A percentile compares a stretch with the other conserved stretches of the same genome.
Conservation (phyloP, 2,329 filamentous ascomycete genomes). For the Fusarium paranaense region DNA sequence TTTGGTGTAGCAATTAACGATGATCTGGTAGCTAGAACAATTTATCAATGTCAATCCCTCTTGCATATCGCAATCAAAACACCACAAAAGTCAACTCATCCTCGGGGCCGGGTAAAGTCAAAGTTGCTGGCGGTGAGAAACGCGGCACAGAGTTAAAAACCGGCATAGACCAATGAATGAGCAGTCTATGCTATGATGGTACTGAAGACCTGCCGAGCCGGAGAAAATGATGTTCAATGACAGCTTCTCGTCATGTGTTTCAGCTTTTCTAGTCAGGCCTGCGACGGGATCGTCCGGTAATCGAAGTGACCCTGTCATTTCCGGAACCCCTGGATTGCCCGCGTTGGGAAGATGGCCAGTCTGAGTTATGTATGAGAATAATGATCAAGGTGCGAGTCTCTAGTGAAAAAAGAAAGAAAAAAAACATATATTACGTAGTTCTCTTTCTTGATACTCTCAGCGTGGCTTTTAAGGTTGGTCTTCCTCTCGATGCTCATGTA, state of each 20-base stretch:
- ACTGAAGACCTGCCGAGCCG: not conserved
- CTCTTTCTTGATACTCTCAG: not conserved
- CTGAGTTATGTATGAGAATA: not conserved
- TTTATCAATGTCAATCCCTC: not conserved
- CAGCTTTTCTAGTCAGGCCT: slow-evolving; percentile 3
- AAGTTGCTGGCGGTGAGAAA: not conserved
- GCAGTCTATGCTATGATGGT: not conserved
- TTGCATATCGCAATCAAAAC: slow-evolving; percentile 31
- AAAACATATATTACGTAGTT: too few species aligned
- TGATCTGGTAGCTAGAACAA: slow-evolving; percentile 15
- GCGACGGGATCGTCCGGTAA: slow-evolving; percentile 35
- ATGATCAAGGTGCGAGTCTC: not conserved
- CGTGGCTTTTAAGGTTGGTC: not conserved
- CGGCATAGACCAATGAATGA: not conserved
- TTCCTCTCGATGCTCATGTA: not conserved
- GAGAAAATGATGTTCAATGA: not conserved
- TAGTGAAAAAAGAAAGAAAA: not conserved
- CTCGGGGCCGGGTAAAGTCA: slow-evolving; percentile 9
- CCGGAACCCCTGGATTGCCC: slow-evolving; percentile 22
- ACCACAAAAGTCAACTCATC: not conserved
- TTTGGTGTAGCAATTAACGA: slow-evolving; percentile 2
- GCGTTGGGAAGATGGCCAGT: not conserved
- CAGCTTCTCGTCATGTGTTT: not conserved
- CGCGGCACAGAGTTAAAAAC: not conserved
- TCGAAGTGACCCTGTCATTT: slow-evolving; percentile 44